Conservation (phyloP, 139 green algal species). For the Marvania coccoides region DNA sequence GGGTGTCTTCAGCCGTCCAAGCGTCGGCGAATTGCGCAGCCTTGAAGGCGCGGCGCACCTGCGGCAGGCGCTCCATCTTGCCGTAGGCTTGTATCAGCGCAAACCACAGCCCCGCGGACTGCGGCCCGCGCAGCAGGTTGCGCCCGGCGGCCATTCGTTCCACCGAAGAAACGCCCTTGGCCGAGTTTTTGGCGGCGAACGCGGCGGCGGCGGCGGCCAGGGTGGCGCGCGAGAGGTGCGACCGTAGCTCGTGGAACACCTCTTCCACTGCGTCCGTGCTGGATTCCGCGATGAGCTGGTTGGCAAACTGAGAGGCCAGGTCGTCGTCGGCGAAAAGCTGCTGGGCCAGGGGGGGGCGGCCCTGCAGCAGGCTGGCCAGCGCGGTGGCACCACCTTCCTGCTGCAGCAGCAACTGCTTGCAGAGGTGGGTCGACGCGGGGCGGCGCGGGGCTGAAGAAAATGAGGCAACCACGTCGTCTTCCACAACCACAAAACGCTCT, state of each 20-base stretch:
- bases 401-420: constrained; percentile 47
- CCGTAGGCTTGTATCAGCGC: constrained; percentile 11
- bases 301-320: not conserved
- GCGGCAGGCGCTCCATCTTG: not conserved
- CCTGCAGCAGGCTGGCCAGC: not conserved
- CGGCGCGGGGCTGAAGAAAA: too few relatives aligned
- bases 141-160: not conserved
- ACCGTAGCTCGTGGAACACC: not conserved
- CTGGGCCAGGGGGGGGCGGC: not conserved
- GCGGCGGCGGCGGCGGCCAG: not conserved
- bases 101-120: constrained; percentile 7
- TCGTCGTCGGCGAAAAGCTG: not conserved
- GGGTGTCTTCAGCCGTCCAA: constrained; percentile 7
- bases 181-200: constrained; percentile 1
- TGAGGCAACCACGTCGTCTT: too few relatives aligned
- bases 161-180: not conserved
- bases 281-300: not conserved
- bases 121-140: not conserved
- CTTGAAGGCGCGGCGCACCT: constrained; percentile 12
- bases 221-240: not conserved
- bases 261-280: not conserved
- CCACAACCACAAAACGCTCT: too few relatives aligned
- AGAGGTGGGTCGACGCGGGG: too few relatives aligned
- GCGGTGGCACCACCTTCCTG: not conserved
- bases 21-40: not conserved